Conservation (phyloP, 768 basidiomycete species). For the Leccinellum rugosiceps region DNA sequence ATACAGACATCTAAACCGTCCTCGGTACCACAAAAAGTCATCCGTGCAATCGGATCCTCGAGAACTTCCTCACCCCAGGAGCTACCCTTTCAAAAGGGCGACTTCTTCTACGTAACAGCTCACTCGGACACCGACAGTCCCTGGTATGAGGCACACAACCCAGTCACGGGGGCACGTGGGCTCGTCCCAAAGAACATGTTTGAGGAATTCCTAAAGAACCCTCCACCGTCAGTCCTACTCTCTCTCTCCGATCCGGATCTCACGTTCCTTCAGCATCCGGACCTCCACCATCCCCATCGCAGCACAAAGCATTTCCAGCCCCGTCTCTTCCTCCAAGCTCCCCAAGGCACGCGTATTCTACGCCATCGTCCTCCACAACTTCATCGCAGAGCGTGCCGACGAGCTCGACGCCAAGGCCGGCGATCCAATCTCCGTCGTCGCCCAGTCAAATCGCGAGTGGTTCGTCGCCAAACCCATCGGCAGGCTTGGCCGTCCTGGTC, state of each 20-base stretch:
- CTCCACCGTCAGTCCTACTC: slow-evolving; percentile 38
- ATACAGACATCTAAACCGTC: slow-evolving; percentile 44
- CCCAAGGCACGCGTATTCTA: slow-evolving; percentile 71
- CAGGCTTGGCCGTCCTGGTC: slow-evolving; percentile 87
- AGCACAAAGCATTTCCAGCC: slow-evolving; percentile 22
- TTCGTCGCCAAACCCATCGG: slow-evolving; percentile 99
- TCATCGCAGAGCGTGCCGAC: slow-evolving; percentile 91
- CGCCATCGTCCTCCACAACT: slow-evolving; percentile 94
- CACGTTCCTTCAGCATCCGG: slow-evolving; percentile 34
- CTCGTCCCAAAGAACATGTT: slow-evolving; percentile 85
- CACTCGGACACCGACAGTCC: slow-evolving; percentile 55
- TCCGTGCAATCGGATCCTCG: slow-evolving; percentile 73
- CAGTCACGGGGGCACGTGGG: slow-evolving; percentile 85
- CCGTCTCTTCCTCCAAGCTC: slow-evolving; percentile 34
- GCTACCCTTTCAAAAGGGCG: slow-evolving; percentile 87
- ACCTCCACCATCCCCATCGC: slow-evolving; percentile 34
- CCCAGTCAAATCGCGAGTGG: slow-evolving; percentile 99
- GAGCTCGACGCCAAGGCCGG: slow-evolving; percentile 94
- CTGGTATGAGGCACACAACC: slow-evolving; percentile 97
- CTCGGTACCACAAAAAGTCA: slow-evolving; percentile 76
- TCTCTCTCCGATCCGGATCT: background rate
- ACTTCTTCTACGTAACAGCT: slow-evolving; percentile 94
- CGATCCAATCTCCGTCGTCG: slow-evolving; percentile 94
- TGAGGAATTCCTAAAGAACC: slow-evolving; percentile 83
- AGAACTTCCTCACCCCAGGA: slow-evolving; percentile 74